Percentiles rank a stretch among this genome's conserved stretches.
phyloP scores from a whole-genome alignment of 1,139 yeast species.

The Kodamaea plutei region DNA sequence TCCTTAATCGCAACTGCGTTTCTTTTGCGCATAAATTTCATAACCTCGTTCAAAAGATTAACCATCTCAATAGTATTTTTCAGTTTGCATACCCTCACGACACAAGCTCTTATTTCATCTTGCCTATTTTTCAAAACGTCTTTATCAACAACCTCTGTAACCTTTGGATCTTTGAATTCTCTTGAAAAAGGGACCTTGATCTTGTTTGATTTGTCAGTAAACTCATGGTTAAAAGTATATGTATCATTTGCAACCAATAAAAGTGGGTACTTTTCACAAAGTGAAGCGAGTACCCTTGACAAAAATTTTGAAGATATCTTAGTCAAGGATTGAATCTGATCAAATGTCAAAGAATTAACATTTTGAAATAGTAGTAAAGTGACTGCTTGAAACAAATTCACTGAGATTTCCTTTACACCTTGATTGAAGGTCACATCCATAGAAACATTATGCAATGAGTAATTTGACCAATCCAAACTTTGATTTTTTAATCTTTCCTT shows the following conservation, averaged over 20 bases:
- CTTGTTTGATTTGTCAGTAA: constrained; percentile 26
- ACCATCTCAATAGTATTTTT: constrained; percentile 17
- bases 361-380: constrained; percentile 31
- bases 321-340: constrained; percentile 20
- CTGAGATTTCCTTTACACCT: constrained; percentile 32
- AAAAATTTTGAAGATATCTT: constrained; percentile 26
- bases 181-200: constrained; percentile 32
- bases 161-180: constrained; percentile 16
- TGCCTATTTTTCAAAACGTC: constrained; percentile 19
- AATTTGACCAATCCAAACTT: constrained; percentile 21
- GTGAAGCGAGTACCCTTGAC: constrained; percentile 25
- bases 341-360: constrained; percentile 13
- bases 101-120: constrained; percentile 26
- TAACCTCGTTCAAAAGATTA: constrained; percentile 24
- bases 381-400: constrained; percentile 38
- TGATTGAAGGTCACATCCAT: constrained; percentile 24
- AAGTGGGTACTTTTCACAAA: constrained; percentile 29
- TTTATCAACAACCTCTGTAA: constrained; percentile 5
- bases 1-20: constrained; percentile 29
- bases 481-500: constrained; percentile 14
- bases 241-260: constrained; percentile 12
- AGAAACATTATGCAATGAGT: constrained; percentile 31
- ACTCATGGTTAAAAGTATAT: constrained; percentile 22
- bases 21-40: constrained; percentile 19
- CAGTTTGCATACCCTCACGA: constrained; percentile 34